Conservation (phyloP, 2,329 filamentous ascomycete genomes). For the Xylaria sp. region DNA sequence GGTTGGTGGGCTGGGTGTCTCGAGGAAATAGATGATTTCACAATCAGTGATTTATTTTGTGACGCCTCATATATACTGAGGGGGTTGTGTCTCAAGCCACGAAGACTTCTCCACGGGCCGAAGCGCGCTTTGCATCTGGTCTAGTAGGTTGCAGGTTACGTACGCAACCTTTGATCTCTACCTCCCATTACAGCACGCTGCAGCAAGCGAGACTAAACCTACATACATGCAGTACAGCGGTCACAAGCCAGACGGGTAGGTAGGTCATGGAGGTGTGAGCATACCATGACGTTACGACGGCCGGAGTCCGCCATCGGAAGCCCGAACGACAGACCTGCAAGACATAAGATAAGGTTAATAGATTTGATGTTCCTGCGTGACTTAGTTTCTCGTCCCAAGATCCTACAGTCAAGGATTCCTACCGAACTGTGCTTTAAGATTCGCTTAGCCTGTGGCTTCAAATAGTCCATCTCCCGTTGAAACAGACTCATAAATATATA, state of each 20-base stretch:
- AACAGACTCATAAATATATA: too few relatives aligned
- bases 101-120: slow-evolving; percentile 10
- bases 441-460: too few relatives aligned
- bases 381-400: background rate
- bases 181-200: background rate
- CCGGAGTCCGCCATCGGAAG: slow-evolving; percentile 28
- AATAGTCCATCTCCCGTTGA: too few relatives aligned
- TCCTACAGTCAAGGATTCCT: background rate
- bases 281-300: slow-evolving; percentile 5
- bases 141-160: slow-evolving; percentile 9
- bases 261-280: slow-evolving; percentile 1
- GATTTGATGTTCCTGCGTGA: background rate
- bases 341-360: background rate
- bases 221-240: background rate
- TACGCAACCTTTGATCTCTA: background rate
- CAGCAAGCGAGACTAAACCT: background rate
- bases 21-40: background rate
- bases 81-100: background rate
- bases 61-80: background rate
- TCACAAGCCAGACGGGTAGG: background rate
- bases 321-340: slow-evolving; percentile 8
- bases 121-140: slow-evolving; percentile 6
- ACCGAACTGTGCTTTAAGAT: too few relatives aligned
- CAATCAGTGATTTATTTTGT: background rate
- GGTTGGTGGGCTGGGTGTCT: too few relatives aligned